phyloP scores from a whole-genome alignment of 805 yeast species.

The Candida palmyrensis region DNA sequence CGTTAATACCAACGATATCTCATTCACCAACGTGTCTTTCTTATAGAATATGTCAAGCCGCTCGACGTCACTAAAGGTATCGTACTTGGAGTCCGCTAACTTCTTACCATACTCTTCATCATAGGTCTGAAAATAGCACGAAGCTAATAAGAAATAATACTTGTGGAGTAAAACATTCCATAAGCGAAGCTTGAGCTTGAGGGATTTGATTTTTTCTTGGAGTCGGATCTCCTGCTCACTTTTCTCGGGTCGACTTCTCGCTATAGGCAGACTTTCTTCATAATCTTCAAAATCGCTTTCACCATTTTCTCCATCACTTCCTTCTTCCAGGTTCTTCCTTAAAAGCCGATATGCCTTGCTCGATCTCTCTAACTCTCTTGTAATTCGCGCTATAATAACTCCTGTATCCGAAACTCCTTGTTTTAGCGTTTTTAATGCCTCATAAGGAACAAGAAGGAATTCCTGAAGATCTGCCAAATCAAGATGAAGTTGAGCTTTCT shows the following conservation, averaged over 20 bases:
- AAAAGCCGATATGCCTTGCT: conserved; percentile 18
- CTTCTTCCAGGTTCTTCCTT: conserved; percentile 11
- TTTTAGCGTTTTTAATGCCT: conserved; percentile 46
- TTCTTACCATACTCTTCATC: conserved; percentile 29
- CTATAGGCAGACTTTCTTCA: conserved; percentile 3
- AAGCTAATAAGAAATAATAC: conserved; percentile 70
- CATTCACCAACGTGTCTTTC: conserved; percentile 10
- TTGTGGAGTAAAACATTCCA: conserved; percentile 68
- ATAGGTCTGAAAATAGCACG: conserved; percentile 56
- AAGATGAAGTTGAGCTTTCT: conserved; percentile 38
- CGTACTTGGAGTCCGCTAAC: conserved; percentile 11
- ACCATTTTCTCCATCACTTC: conserved; percentile 7
- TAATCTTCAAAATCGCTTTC: conserved; percentile 10
- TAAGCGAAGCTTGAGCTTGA: conserved; percentile 33
- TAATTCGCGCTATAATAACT: conserved; percentile 18
- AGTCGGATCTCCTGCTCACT: conserved; percentile 3
- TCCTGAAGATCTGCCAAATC: conserved; percentile 72
- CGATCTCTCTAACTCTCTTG: conserved; percentile 12
- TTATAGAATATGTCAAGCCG: conserved; percentile 6
- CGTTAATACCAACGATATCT: conserved; percentile 18
- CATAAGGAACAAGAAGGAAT: conserved; percentile 42
- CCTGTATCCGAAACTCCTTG: conserved; percentile 29
- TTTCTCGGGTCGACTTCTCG: conserved; percentile 6
- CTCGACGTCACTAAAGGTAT: conserved; percentile 7
- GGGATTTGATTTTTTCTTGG: conserved; percentile 20